Percentiles rank a stretch among this genome's conserved stretches.
phyloP scores from a whole-genome alignment of 1,284 basidiomycete species.

The Sanguinoderma infundibulare region DNA sequence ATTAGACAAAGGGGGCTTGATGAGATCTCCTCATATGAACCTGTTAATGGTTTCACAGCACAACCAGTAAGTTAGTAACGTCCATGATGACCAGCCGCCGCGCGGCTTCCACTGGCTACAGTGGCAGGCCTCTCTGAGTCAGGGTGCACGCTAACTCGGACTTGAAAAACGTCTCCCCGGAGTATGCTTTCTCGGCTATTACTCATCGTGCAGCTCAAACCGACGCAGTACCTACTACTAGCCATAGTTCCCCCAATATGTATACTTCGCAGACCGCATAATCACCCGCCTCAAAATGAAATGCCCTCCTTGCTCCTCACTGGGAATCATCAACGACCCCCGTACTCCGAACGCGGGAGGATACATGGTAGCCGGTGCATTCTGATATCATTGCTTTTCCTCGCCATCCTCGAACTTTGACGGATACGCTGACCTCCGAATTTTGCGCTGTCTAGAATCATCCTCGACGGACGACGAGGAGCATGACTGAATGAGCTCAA shows the following conservation, averaged over 20 bases:
- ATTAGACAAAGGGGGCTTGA: slow-evolving; percentile 73
- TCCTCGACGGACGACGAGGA: too few species aligned
- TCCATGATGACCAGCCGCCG: too few species aligned
- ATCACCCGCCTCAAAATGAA: slow-evolving; percentile 6
- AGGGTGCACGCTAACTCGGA: background rate
- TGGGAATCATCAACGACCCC: slow-evolving; percentile 3
- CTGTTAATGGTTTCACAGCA: background rate
- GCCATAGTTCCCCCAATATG: background rate
- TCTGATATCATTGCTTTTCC: too few species aligned
- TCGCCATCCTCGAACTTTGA: too few species aligned
- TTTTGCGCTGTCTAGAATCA: too few species aligned
- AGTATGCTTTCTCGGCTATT: background rate
- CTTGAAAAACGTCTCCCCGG: background rate
- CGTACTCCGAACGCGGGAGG: background rate
- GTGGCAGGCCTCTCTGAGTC: too few species aligned
- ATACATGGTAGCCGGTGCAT: too few species aligned
- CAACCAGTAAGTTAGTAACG: too few species aligned
- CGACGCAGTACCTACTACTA: too few species aligned
- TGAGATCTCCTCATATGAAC: background rate
- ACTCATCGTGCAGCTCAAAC: background rate
- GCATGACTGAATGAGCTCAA: too few species aligned
- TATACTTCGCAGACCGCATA: background rate
- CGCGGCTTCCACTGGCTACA: too few species aligned
- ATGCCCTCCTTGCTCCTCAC: slow-evolving; percentile 10
- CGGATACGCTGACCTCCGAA: too few species aligned